Conservation (phyloP, 2,329 filamentous ascomycete species). For the Alternaria longipes region DNA sequence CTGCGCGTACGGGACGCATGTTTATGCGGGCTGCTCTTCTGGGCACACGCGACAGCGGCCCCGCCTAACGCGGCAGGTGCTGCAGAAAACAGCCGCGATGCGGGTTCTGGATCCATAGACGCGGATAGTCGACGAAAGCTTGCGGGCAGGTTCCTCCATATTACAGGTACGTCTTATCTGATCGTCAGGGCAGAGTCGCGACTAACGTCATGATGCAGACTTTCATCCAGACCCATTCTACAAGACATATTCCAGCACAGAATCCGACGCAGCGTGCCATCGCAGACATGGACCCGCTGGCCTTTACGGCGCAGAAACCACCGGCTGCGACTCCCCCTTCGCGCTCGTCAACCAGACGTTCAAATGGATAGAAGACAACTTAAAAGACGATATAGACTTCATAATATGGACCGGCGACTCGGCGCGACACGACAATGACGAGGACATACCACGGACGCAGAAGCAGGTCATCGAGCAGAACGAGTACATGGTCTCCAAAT, state of each 20-base stretch:
- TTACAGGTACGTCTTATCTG: slow-evolving; percentile 72
- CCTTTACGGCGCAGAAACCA: slow-evolving; percentile 82
- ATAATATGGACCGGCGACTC: slow-evolving; percentile 94
- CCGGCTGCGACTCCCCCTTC: slow-evolving; percentile 86
- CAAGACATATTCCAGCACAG: slow-evolving; percentile 77
- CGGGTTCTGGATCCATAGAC: slow-evolving; percentile 16
- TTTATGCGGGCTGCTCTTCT: slow-evolving; percentile 40
- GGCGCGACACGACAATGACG: slow-evolving; percentile 88
- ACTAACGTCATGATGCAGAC: slow-evolving; percentile 63
- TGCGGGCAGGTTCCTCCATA: slow-evolving; percentile 81
- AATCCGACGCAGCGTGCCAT: slow-evolving; percentile 78
- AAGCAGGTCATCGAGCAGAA: slow-evolving; percentile 83
- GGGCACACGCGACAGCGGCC: slow-evolving; percentile 37
- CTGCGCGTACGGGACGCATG: slow-evolving; percentile 35
- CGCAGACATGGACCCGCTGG: slow-evolving; percentile 79
- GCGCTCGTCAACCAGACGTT: slow-evolving; percentile 88
- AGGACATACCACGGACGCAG: slow-evolving; percentile 76
- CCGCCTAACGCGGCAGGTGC: slow-evolving; percentile 32
- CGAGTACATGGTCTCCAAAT: slow-evolving; percentile 76
- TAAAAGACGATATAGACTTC: slow-evolving; percentile 85
- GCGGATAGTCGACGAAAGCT: slow-evolving; percentile 38
- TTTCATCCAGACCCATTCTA: slow-evolving; percentile 93
- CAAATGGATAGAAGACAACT: slow-evolving; percentile 81
- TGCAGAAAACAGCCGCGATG: slow-evolving; percentile 21
- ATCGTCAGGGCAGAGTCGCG: neutral